These are phyloP conservation scores for Sistotremastrum niveocremeum DNA, from an alignment of 768 basidiomycete species.

Conservation along the genomic window DNA sequence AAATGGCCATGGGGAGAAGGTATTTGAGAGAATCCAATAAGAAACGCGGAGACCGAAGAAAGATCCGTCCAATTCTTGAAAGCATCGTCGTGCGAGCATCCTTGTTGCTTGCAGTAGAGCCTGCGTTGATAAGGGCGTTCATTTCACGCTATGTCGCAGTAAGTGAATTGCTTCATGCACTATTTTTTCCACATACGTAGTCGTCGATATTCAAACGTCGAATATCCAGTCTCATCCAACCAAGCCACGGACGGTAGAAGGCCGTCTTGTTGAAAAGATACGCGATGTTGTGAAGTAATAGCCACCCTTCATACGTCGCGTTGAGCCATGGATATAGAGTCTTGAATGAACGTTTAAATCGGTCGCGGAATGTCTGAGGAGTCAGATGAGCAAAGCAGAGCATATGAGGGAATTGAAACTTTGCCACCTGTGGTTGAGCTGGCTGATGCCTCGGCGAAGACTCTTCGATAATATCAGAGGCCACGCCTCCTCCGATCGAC, in stretches of 20 bases:
- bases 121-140: slow-evolving; percentile 8
- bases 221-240: slow-evolving; percentile 73
- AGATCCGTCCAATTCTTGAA: slow-evolving; percentile 30
- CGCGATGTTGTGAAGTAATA: slow-evolving; percentile 71
- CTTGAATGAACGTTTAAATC: slow-evolving; percentile 53
- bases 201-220: slow-evolving; percentile 70
- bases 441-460: slow-evolving; percentile 30
- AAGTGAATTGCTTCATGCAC: not conserved
- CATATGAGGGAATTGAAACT: slow-evolving; percentile 6
- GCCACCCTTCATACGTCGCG: slow-evolving; percentile 62
- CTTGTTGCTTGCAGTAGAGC: slow-evolving; percentile 10
- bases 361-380: slow-evolving; percentile 5
- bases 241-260: slow-evolving; percentile 85
- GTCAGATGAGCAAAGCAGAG: slow-evolving; percentile 3
- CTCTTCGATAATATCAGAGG: slow-evolving; percentile 51
- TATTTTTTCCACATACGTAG: slow-evolving; percentile 36
- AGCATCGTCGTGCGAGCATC: slow-evolving; percentile 11
- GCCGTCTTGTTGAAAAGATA: slow-evolving; percentile 83
- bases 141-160: slow-evolving; percentile 1
- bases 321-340: slow-evolving; percentile 72
- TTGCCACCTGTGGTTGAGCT: slow-evolving; percentile 40
- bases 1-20: slow-evolving; percentile 78
- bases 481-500: slow-evolving; percentile 69
- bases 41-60: slow-evolving; percentile 43
- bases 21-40: slow-evolving; percentile 67